Percentiles rank a stretch among this genome's conserved stretches.
Evolutionary conservation across 139 green algal species (phyloP).

Genomic region (Ettlia oleoabundans): DNA sequence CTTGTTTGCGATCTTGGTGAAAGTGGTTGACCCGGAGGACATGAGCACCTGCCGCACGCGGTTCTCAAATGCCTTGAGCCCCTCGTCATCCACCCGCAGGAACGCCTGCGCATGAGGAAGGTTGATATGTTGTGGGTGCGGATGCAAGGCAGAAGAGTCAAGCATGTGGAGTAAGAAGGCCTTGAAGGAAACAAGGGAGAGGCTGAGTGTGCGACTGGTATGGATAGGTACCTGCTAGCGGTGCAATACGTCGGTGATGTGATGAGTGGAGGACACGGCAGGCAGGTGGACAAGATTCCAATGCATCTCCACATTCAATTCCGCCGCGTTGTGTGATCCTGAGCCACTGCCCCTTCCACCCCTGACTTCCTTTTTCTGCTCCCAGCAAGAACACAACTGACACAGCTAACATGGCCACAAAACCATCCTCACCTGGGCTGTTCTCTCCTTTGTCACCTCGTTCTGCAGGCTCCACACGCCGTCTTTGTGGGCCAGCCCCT

Average conservation of each 20-base stretch:
- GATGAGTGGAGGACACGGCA: too few relatives aligned
- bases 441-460: slow-evolving; percentile 94
- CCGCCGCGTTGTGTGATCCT: too few relatives aligned
- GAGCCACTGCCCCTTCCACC: too few relatives aligned
- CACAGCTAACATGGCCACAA: background rate
- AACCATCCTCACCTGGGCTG: slow-evolving; percentile 66
- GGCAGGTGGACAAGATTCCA: too few relatives aligned
- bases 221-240: too few relatives aligned
- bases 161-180: too few relatives aligned
- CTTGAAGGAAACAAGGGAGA: too few relatives aligned
- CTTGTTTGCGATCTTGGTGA: slow-evolving; percentile 99
- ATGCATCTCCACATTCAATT: too few relatives aligned
- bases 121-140: too few relatives aligned
- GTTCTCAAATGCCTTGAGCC: slow-evolving; percentile 96
- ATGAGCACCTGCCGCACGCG: slow-evolving; percentile 98
- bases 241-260: too few relatives aligned
- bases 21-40: slow-evolving; percentile 96
- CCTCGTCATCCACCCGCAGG: slow-evolving; percentile 97
- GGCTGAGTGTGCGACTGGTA: too few relatives aligned
- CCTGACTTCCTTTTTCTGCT: background rate
- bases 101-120: slow-evolving; percentile 72
- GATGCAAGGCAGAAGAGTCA: too few relatives aligned
- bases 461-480: slow-evolving; percentile 99
- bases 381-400: background rate
- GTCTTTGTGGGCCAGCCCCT: slow-evolving; percentile 94